phyloP scores from a whole-genome alignment of 768 basidiomycete genomes.

The Rhodocollybia butyracea region DNA sequence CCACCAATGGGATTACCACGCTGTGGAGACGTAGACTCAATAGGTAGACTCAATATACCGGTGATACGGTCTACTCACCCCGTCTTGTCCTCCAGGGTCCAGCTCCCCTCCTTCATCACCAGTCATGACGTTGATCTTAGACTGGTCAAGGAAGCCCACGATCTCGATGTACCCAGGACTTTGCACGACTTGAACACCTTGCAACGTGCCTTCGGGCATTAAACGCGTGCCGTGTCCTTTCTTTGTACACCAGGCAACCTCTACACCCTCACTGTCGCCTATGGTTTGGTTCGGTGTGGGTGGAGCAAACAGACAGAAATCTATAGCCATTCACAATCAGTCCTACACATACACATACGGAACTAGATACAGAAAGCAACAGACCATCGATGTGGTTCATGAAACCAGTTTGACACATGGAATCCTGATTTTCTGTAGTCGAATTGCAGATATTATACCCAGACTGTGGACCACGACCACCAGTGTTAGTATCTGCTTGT shows the following conservation, averaged over 20 bases:
- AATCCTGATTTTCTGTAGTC: slow-evolving; percentile 57
- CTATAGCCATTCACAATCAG: slow-evolving; percentile 21
- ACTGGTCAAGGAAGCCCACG: slow-evolving; percentile 58
- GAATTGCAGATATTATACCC: slow-evolving; percentile 72
- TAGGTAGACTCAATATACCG: not conserved
- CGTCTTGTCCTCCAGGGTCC: slow-evolving; percentile 63
- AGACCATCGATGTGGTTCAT: slow-evolving; percentile 54
- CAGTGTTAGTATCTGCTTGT: slow-evolving; percentile 36
- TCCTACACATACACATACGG: not conserved
- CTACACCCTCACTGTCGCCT: slow-evolving; percentile 55
- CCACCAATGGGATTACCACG: slow-evolving; percentile 60
- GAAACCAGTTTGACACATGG: slow-evolving; percentile 59
- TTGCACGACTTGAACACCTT: slow-evolving; percentile 52
- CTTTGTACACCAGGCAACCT: slow-evolving; percentile 69
- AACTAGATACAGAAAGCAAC: slow-evolving; percentile 6
- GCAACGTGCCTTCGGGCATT: slow-evolving; percentile 55
- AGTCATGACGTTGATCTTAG: slow-evolving; percentile 40
- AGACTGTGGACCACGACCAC: slow-evolving; percentile 33
- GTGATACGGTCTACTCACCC: slow-evolving; percentile 27
- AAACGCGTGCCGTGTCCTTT: slow-evolving; percentile 58
- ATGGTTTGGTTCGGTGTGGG: slow-evolving; percentile 44
- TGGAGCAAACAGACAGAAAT: slow-evolving; percentile 62
- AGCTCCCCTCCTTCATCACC: slow-evolving; percentile 70
- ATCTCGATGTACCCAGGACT: slow-evolving; percentile 54
- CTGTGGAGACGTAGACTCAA: slow-evolving; percentile 19